Evolutionary conservation across 2,329 filamentous ascomycete species (phyloP).

Genomic region (Colletotrichum australisinense): DNA sequence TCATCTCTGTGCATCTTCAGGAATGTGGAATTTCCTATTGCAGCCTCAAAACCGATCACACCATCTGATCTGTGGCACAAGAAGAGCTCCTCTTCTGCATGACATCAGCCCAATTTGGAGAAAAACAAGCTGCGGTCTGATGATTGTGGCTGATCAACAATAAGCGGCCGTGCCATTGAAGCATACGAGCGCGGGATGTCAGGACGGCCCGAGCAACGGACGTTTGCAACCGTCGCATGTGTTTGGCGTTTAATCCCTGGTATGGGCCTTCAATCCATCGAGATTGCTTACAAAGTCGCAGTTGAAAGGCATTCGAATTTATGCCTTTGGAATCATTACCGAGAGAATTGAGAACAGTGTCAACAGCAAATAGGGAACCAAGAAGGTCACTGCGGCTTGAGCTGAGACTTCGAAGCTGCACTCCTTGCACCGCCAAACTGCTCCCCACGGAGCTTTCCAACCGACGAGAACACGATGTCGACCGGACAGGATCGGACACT

Average conservation of each 20-base stretch:
- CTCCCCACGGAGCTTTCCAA: neutral
- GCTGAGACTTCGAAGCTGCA: neutral
- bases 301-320: neutral
- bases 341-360: neutral
- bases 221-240: conserved; percentile 5
- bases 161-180: neutral
- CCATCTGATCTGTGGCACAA: neutral
- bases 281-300: neutral
- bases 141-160: conserved; percentile 7
- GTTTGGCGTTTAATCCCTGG: neutral
- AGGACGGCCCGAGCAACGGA: conserved; percentile 27
- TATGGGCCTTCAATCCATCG: neutral
- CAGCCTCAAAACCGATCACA: neutral
- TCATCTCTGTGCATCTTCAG: neutral
- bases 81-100: neutral
- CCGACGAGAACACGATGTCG: neutral
- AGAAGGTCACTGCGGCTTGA: neutral
- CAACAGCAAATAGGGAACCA: neutral
- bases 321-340: neutral
- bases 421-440: neutral
- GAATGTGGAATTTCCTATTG: conserved; percentile 4
- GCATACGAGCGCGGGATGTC: conserved; percentile 14
- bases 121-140: neutral
- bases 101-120: neutral
- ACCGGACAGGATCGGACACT: neutral